Percentiles rank a stretch among this genome's conserved stretches.
Evolutionary conservation across 805 yeast genomes (phyloP).

Genomic region (Yarrowia porcina): DNA sequence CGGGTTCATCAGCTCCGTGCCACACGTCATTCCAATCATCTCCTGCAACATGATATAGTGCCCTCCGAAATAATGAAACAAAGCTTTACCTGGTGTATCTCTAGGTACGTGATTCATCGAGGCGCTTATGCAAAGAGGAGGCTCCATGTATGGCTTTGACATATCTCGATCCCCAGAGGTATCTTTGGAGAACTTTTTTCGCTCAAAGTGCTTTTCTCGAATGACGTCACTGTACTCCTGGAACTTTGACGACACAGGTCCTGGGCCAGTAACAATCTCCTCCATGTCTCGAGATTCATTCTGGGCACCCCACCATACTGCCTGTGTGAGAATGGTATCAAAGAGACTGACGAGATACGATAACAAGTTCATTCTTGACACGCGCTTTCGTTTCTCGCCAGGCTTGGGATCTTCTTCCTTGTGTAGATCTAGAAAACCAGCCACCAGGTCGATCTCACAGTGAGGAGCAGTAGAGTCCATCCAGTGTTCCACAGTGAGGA

Average conservation of each 20-base stretch:
- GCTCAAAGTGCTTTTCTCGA: not conserved
- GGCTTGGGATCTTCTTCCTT: not conserved
- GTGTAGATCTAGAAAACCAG: not conserved
- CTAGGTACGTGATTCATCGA: not conserved
- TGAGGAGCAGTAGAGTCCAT: constrained; percentile 3
- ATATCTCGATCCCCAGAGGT: not conserved
- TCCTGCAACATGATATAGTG: not conserved
- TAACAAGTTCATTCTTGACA: not conserved
- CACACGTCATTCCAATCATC: constrained; percentile 9
- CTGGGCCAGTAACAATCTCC: constrained; percentile 13
- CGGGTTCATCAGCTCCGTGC: constrained; percentile 6
- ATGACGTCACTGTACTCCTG: constrained; percentile 14
- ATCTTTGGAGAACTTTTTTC: not conserved
- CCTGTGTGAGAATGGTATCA: not conserved
- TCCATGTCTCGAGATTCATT: not conserved
- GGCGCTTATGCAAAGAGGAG: too few species aligned
- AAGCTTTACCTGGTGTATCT: not conserved
- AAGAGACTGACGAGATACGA: not conserved
- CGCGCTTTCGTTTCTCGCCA: not conserved
- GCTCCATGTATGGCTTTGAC: not conserved
- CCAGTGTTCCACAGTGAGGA: constrained; percentile 11
- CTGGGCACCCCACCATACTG: constrained; percentile 6
- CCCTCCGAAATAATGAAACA: not conserved
- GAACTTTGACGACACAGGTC: constrained; percentile 5
- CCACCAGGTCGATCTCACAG: not conserved